phyloP scores from a whole-genome alignment of 1,284 basidiomycete genomes.

The Coniophora puteana region DNA sequence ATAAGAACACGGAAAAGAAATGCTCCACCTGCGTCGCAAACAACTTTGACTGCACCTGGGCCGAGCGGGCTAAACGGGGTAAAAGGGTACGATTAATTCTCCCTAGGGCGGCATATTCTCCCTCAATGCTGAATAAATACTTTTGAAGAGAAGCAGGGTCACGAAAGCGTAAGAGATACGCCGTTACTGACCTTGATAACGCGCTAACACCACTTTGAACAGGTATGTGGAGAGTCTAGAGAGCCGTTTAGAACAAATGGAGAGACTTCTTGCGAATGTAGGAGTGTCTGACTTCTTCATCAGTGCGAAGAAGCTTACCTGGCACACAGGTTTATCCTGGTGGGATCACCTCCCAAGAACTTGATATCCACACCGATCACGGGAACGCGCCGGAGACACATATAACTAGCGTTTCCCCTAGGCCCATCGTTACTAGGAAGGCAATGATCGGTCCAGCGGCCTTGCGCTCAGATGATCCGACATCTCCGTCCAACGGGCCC shows the following conservation, averaged over 20 bases:
- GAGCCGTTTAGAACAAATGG: conserved; percentile 52
- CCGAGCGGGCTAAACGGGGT: conserved; percentile 67
- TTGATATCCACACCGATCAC: not conserved
- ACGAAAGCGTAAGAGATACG: no score
- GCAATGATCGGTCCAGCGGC: not conserved
- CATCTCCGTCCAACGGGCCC: conserved; percentile 5
- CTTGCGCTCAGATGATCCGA: not conserved
- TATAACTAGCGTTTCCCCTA: conserved; percentile 28
- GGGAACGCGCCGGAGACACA: conserved; percentile 29
- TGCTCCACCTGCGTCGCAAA: conserved; percentile 81
- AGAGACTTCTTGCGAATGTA: conserved; percentile 47
- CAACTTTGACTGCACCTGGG: conserved; percentile 73
- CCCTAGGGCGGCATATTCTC: conserved; percentile 1
- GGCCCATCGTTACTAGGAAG: conserved; percentile 5
- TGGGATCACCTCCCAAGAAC: not conserved
- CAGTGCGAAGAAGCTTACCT: conserved; percentile 8
- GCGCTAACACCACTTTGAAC: no score
- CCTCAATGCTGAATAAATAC: conserved; percentile 67
- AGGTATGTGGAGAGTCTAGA: conserved; percentile 60
- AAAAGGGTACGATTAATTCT: conserved; percentile 49
- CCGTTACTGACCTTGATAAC: not conserved
- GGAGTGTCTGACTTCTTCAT: conserved; percentile 5
- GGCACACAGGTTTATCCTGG: conserved; percentile 9
- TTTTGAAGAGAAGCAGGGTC: conserved; percentile 65
- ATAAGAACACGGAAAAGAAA: conserved; percentile 58